These are phyloP conservation scores for Alternaria hordeiaustralica DNA, from an alignment of 2,329 filamentous ascomycete genomes.

Conservation along the genomic window DNA sequence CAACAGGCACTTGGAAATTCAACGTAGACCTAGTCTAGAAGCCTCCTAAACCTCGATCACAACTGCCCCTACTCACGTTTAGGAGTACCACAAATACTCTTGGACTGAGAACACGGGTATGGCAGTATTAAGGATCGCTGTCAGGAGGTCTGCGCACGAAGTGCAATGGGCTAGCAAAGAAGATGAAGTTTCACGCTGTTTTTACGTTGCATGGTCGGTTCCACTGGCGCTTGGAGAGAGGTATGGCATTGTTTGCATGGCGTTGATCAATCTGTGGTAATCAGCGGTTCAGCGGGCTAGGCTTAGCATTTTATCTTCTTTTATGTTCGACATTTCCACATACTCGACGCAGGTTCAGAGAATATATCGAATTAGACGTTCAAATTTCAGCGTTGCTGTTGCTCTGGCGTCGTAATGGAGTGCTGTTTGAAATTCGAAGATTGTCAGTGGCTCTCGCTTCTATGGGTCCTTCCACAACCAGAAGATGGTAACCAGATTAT, in stretches of 20 bases:
- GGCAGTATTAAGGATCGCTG: neutral
- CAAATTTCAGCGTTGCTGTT: neutral
- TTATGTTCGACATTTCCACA: no score
- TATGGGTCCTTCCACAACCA: neutral
- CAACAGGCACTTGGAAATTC: slow-evolving; percentile 40
- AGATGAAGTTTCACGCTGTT: neutral
- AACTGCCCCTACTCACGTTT: neutral
- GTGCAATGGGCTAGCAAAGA: neutral
- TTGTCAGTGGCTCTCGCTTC: neutral
- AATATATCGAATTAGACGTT: neutral
- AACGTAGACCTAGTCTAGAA: slow-evolving; percentile 35
- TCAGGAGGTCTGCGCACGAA: neutral
- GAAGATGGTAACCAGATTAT: neutral
- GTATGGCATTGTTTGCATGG: slow-evolving; percentile 19
- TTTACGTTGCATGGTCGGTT: slow-evolving; percentile 17
- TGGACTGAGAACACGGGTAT: neutral
- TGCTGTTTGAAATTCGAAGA: neutral
- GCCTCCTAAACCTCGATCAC: neutral
- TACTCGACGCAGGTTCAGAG: neutral
- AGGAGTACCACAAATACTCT: neutral
- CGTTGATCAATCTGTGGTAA: slow-evolving; percentile 12
- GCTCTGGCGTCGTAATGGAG: neutral
- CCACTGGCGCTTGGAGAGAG: slow-evolving; percentile 10
- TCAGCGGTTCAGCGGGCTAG: slow-evolving; percentile 21
- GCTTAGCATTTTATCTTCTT: slow-evolving; percentile 13